Evolutionary conservation across 805 yeast species (phyloP).

Genomic region (Lipomyces mesembrius): DNA sequence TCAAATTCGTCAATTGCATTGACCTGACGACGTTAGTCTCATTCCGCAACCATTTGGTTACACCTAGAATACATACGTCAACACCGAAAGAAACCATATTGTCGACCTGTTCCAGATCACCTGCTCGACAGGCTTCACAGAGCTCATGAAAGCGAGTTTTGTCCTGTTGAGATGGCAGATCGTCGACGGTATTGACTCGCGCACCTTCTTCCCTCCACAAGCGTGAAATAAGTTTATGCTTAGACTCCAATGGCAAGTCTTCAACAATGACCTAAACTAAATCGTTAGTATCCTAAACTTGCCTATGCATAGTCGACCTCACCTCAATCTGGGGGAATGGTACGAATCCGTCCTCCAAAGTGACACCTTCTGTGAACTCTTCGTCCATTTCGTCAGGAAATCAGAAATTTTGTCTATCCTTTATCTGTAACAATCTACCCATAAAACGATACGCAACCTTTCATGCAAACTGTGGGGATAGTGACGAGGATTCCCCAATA

Average conservation of each 20-base stretch:
- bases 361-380: neutral
- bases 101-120: conserved; percentile 69
- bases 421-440: neutral
- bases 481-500: no score
- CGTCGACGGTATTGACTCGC: conserved; percentile 14
- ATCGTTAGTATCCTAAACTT: neutral
- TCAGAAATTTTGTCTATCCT: neutral
- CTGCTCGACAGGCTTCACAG: conserved; percentile 69
- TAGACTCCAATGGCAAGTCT: conserved; percentile 29
- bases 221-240: conserved; percentile 26
- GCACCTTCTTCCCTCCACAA: conserved; percentile 23
- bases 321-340: conserved; percentile 23
- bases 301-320: neutral
- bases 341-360: conserved; percentile 15
- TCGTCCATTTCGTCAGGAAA: conserved; percentile 7
- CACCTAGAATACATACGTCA: conserved; percentile 42
- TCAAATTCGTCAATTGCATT: conserved; percentile 72
- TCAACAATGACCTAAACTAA: conserved; percentile 20
- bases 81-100: conserved; percentile 59
- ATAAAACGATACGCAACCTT: neutral
- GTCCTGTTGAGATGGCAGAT: conserved; percentile 12
- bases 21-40: conserved; percentile 38
- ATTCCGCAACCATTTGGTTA: conserved; percentile 34
- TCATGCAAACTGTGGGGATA: neutral
- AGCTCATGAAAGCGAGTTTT: conserved; percentile 47